A percentile compares a stretch with the other conserved stretches of the same genome.
Evolutionary conservation across 2,329 filamentous ascomycete genomes (phyloP).

Genomic region (Allantophomopsis lycopodina): DNA sequence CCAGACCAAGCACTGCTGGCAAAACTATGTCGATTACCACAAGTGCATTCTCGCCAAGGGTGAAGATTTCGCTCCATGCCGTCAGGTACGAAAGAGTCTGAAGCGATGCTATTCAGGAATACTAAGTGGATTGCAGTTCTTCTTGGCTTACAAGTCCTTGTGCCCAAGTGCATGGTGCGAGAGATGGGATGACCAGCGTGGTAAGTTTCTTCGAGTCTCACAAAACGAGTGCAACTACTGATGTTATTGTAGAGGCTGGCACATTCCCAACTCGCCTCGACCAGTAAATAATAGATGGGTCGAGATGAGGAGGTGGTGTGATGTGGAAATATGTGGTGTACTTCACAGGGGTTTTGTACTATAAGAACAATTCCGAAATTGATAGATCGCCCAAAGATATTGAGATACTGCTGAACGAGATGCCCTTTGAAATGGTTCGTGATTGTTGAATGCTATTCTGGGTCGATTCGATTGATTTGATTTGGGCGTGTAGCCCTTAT

Average conservation of each 20-base stretch:
- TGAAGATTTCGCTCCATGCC: slow-evolving; percentile 95
- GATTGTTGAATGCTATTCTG: too few relatives aligned
- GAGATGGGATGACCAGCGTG: slow-evolving; percentile 96
- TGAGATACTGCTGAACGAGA: too few relatives aligned
- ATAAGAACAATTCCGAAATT: too few relatives aligned
- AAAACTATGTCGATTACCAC: slow-evolving; percentile 99
- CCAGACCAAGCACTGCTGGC: slow-evolving; percentile 99
- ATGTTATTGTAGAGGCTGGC: slow-evolving; percentile 38
- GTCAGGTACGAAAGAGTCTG: slow-evolving; percentile 51
- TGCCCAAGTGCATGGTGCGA: slow-evolving; percentile 91
- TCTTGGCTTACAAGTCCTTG: slow-evolving; percentile 88
- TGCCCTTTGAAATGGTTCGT: too few relatives aligned
- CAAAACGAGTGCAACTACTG: neutral
- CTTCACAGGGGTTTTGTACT: too few relatives aligned
- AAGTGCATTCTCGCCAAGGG: slow-evolving; percentile 98
- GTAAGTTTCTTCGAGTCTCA: slow-evolving; percentile 34
- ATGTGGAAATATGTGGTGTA: too few relatives aligned
- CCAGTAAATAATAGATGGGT: slow-evolving; percentile 16
- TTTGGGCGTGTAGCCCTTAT: too few relatives aligned
- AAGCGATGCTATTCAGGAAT: too few relatives aligned
- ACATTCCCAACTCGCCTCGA: slow-evolving; percentile 57
- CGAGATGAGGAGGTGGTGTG: too few relatives aligned
- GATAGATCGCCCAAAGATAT: too few relatives aligned
- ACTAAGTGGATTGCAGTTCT: slow-evolving; percentile 51
- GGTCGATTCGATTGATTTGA: too few relatives aligned